phyloP scores from a whole-genome alignment of 768 basidiomycete genomes.

The Naganishia vaughanmartiniae region DNA sequence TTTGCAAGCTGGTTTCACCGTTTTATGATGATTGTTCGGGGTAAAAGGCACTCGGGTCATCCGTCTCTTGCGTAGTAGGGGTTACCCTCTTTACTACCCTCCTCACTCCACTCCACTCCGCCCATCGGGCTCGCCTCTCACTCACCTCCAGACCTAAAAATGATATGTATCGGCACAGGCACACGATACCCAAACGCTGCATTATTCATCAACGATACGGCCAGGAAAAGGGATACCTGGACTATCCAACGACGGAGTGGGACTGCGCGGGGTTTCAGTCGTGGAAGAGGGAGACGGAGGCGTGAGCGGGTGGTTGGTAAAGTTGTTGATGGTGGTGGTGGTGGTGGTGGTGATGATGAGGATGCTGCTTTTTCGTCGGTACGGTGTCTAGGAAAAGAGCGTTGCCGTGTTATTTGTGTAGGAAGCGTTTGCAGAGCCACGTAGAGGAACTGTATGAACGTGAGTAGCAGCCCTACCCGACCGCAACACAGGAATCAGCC shows the following conservation, averaged over 20 bases:
- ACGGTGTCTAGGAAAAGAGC: too few relatives aligned
- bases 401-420: constrained; percentile 58
- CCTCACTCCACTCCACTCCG: neutral
- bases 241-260: constrained; percentile 67
- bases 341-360: neutral
- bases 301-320: too few relatives aligned
- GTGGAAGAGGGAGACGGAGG: constrained; percentile 46
- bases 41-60: too few relatives aligned
- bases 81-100: neutral
- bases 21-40: too few relatives aligned
- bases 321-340: too few relatives aligned
- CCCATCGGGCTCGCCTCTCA: constrained; percentile 11
- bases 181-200: constrained; percentile 63
- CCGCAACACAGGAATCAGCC: neutral
- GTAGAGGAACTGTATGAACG: constrained; percentile 79
- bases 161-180: constrained; percentile 74
- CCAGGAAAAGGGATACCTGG: constrained; percentile 68
- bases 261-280: constrained; percentile 65
- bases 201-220: constrained; percentile 72
- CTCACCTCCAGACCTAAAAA: constrained; percentile 77
- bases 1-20: too few relatives aligned
- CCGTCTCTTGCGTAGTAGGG: too few relatives aligned
- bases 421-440: constrained; percentile 68
- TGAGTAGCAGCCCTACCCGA: constrained; percentile 68
- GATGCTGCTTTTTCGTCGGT: neutral